A percentile compares a stretch with the other conserved stretches of the same genome.
Conservation (phyloP, 1,284 basidiomycete genomes). For the Heterobasidion parviporum region DNA sequence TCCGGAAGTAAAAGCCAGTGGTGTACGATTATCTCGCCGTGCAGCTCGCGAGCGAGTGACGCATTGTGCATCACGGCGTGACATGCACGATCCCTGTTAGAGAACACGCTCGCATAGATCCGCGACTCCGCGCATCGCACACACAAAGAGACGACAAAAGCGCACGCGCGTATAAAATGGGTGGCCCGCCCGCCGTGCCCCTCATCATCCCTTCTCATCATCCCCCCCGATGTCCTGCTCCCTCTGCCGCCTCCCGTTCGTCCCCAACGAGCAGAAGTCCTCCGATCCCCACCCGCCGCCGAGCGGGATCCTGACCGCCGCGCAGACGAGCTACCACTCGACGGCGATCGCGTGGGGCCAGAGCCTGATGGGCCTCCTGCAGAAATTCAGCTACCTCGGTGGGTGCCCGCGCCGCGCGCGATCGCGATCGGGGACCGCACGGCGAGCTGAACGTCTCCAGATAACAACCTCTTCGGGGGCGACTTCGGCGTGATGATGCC, state of each 20-base stretch:
- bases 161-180: too few relatives aligned
- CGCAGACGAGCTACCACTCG: background rate
- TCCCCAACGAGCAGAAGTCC: background rate
- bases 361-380: background rate
- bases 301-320: background rate
- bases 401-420: background rate
- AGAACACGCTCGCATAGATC: too few relatives aligned
- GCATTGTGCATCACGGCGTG: too few relatives aligned
- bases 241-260: background rate
- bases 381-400: background rate
- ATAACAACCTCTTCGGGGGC: background rate
- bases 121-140: too few relatives aligned
- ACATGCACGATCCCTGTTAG: too few relatives aligned
- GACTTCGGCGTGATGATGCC: background rate
- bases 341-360: background rate
- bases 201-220: background rate
- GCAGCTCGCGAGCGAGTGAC: too few relatives aligned
- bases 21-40: too few relatives aligned
- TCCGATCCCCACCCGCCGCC: background rate
- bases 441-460: background rate
- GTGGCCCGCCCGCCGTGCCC: background rate
- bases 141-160: too few relatives aligned
- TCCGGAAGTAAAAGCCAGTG: background rate
- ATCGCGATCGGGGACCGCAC: background rate
- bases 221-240: background rate